A percentile compares a stretch with the other conserved stretches of the same genome.
Conservation (phyloP, 2,329 filamentous ascomycete genomes). For the Sporothrix phasma region DNA sequence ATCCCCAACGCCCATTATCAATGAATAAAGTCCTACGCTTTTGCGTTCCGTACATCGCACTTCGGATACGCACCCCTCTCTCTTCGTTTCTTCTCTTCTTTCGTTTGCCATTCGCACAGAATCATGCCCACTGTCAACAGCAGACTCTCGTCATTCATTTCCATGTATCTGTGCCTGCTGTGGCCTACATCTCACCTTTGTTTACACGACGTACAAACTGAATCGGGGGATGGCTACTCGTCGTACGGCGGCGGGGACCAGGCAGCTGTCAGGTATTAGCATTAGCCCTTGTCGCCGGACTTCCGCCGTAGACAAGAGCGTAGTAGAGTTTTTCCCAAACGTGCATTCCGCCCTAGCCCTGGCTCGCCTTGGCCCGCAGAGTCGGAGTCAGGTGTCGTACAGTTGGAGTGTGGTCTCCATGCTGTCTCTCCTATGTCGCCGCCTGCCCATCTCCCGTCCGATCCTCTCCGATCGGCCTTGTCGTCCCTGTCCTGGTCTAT, state of each 20-base stretch:
- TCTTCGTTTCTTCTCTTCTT: neutral
- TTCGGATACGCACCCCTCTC: neutral
- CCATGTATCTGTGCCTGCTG: neutral
- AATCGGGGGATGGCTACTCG: too few species aligned
- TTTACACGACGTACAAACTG: neutral
- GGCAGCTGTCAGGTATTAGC: too few species aligned
- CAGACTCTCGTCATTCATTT: too few species aligned
- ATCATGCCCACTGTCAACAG: too few species aligned
- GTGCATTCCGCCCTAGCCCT: neutral
- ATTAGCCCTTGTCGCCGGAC: neutral
- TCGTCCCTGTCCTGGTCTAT: neutral
- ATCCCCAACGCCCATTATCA: slow-evolving; percentile 1
- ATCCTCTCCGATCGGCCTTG: neutral
- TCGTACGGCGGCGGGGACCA: neutral
- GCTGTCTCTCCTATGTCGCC: neutral
- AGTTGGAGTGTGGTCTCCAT: too few species aligned
- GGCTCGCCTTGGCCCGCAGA: neutral
- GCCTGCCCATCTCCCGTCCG: neutral
- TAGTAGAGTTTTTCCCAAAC: neutral
- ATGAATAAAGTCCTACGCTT: neutral
- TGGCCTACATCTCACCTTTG: neutral
- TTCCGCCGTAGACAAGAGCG: neutral
- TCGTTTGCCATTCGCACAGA: neutral
- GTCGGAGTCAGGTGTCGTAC: slow-evolving; percentile 2
- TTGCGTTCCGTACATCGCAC: neutral